phyloP scores from a whole-genome alignment of 2,329 filamentous ascomycete genomes.

The Orbilia ellipsospora region DNA sequence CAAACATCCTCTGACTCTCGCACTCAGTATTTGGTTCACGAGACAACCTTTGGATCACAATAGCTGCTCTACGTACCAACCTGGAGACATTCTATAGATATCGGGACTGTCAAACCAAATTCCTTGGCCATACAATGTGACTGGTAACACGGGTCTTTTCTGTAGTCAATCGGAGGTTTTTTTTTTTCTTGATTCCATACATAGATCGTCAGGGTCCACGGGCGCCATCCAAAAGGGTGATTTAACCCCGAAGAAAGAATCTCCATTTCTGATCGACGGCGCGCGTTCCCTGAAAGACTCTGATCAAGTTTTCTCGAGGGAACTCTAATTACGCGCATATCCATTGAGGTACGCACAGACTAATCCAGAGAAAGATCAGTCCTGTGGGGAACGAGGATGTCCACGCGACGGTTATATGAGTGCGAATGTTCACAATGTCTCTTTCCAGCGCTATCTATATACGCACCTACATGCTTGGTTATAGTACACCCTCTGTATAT shows the following conservation, averaged over 20 bases:
- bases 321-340: neutral
- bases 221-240: slow-evolving; percentile 4
- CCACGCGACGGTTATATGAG: slow-evolving; percentile 19
- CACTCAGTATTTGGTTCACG: neutral
- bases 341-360: neutral
- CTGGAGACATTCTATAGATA: neutral
- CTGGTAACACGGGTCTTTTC: neutral
- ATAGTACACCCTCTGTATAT: neutral
- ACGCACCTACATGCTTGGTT: no score
- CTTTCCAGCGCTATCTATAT: neutral
- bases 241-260: neutral
- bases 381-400: neutral
- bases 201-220: slow-evolving; percentile 15
- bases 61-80: neutral
- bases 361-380: neutral
- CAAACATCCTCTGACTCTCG: neutral
- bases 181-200: neutral
- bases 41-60: neutral
- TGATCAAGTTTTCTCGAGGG: no score
- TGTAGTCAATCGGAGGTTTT: slow-evolving; percentile 2
- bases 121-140: no score
- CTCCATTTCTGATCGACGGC: no score
- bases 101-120: neutral
- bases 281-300: no score
- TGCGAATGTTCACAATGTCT: neutral